Conservation (phyloP, 139 green algal species). For the Coccomyxa sp. region DNA sequence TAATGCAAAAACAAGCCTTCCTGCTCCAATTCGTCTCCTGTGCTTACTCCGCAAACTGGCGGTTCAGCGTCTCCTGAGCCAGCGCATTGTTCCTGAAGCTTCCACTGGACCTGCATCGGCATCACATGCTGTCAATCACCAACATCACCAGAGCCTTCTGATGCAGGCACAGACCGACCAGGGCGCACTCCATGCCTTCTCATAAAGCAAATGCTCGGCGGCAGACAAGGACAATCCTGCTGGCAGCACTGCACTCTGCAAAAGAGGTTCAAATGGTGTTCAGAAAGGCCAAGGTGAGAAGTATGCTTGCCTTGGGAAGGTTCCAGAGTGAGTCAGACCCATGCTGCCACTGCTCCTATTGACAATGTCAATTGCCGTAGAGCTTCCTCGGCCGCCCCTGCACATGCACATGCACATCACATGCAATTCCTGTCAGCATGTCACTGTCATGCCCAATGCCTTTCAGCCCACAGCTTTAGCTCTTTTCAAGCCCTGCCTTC, state of each 20-base stretch:
- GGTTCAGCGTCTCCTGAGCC: background rate
- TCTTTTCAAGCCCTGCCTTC: too few relatives aligned
- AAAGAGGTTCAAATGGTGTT: background rate
- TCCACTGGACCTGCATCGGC: background rate
- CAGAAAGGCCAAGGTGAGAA: background rate
- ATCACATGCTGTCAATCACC: background rate
- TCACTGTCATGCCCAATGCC: too few relatives aligned
- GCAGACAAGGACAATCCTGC: background rate
- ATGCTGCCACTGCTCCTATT: too few relatives aligned
- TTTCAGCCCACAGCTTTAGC: too few relatives aligned
- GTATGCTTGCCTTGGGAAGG: background rate
- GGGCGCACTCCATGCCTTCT: background rate
- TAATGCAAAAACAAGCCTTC: too few relatives aligned
- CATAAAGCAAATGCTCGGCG: background rate
- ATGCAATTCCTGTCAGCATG: too few relatives aligned
- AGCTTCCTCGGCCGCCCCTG: too few relatives aligned
- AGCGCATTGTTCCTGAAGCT: too few relatives aligned
- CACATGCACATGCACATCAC: too few relatives aligned
- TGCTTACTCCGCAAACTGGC: background rate
- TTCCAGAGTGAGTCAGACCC: too few relatives aligned
- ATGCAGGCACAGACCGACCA: background rate
- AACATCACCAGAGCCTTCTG: background rate
- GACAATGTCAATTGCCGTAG: too few relatives aligned
- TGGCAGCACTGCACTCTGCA: background rate
- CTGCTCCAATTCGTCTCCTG: too few relatives aligned